Evolutionary conservation across 768 basidiomycete species (phyloP).

Genomic region (Krasilnikovozyma curviuscula): DNA sequence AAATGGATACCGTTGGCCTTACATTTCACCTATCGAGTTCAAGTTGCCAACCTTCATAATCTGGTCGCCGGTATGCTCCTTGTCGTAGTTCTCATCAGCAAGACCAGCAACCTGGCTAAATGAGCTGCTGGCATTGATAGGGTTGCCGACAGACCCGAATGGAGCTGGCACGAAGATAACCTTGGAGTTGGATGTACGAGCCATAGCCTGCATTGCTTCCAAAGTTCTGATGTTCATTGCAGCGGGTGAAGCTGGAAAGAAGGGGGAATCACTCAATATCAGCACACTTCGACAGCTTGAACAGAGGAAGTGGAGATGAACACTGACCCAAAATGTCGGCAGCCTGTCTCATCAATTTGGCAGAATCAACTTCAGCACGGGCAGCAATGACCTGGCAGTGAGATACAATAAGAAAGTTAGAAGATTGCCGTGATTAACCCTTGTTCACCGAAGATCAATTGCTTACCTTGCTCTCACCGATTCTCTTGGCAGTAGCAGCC

Average conservation of each 20-base stretch:
- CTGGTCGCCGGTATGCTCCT: too few species aligned
- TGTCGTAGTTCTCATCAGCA: too few species aligned
- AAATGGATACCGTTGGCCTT: too few species aligned
- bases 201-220: slow-evolving; percentile 90
- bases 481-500: slow-evolving; percentile 90
- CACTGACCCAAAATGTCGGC: slow-evolving; percentile 52
- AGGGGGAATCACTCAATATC: not conserved
- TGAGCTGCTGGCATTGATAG: too few species aligned
- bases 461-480: slow-evolving; percentile 65
- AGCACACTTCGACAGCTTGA: not conserved
- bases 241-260: slow-evolving; percentile 53
- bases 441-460: slow-evolving; percentile 12
- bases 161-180: slow-evolving; percentile 82
- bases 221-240: slow-evolving; percentile 97
- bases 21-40: too few species aligned
- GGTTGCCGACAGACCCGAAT: too few species aligned
- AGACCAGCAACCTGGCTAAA: too few species aligned
- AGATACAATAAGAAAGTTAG: not conserved
- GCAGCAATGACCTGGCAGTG: slow-evolving; percentile 56
- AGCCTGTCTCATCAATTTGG: slow-evolving; percentile 73
- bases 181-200: slow-evolving; percentile 68
- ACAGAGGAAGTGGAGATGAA: slow-evolving; percentile 8
- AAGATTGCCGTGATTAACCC: too few species aligned
- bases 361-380: slow-evolving; percentile 84
- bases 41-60: too few species aligned